Evolutionary conservation across 2,329 filamentous ascomycete genomes (phyloP).

Genomic region (Hymenoscyphus occultus): DNA sequence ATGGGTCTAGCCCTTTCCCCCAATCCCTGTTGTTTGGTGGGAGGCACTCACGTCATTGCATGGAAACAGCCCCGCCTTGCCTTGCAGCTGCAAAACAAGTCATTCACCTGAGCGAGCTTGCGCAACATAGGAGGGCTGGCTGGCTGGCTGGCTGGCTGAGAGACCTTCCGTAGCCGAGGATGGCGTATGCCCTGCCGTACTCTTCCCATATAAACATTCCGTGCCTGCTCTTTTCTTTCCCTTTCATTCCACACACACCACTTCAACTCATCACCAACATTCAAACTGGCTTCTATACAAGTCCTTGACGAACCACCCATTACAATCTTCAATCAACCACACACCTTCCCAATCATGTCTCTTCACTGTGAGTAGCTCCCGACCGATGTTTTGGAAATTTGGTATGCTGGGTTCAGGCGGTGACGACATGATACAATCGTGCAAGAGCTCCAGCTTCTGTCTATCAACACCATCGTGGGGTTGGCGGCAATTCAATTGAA

Average conservation of each 20-base stretch:
- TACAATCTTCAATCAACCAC: slow-evolving; percentile 26
- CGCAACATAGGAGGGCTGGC: background rate
- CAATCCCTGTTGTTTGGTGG: background rate
- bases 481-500: background rate
- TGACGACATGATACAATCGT: slow-evolving; percentile 22
- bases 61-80: slow-evolving; percentile 1
- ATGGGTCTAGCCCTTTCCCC: background rate
- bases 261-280: slow-evolving; percentile 13
- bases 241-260: slow-evolving; percentile 7
- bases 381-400: background rate
- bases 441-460: background rate
- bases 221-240: slow-evolving; percentile 5
- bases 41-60: background rate
- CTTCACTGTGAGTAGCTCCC: slow-evolving; percentile 31
- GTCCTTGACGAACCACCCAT: slow-evolving; percentile 29
- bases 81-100: slow-evolving; percentile 11
- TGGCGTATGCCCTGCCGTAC: background rate
- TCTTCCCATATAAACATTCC: slow-evolving; percentile 13
- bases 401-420: background rate
- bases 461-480: slow-evolving; percentile 4
- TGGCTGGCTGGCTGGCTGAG: background rate
- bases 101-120: slow-evolving; percentile 11
- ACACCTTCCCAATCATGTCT: slow-evolving; percentile 32
- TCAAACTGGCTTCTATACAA: slow-evolving; percentile 30
- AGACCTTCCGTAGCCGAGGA: slow-evolving; percentile 1